phyloP scores from a whole-genome alignment of 371 early-diverging fungal genomes.

The Circinella minor region DNA sequence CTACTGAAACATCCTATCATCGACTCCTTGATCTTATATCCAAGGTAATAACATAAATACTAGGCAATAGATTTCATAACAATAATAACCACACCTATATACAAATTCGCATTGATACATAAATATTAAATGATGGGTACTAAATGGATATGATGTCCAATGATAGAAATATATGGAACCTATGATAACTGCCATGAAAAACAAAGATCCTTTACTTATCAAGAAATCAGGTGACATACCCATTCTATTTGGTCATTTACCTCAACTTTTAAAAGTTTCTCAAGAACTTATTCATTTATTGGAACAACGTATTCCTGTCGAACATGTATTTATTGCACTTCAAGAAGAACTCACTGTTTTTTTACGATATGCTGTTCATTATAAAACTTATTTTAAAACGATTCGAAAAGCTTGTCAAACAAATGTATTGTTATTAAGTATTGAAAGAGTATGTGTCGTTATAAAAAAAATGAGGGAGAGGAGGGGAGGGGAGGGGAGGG shows the following conservation, averaged over 20 bases:
- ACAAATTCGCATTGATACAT: not conserved
- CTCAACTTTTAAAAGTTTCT: constrained; percentile 32
- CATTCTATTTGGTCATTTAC: constrained; percentile 37
- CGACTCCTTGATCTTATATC: constrained; percentile 30
- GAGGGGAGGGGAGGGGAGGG: no score
- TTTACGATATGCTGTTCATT: constrained; percentile 49
- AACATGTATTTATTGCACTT: constrained; percentile 15
- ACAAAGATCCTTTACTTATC: constrained; percentile 32
- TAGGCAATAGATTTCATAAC: no score
- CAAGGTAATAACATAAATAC: not conserved
- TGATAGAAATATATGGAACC: constrained; percentile 42
- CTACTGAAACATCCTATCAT: constrained; percentile 35
- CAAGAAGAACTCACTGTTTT: constrained; percentile 37
- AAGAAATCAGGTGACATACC: constrained; percentile 37
- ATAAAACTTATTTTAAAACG: constrained; percentile 37
- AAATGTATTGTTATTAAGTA: constrained; percentile 39
- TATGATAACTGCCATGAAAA: constrained; percentile 32
- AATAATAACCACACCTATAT: no score
- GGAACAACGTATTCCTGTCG: not conserved
- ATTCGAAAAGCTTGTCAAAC: constrained; percentile 40
- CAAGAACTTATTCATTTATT: constrained; percentile 20
- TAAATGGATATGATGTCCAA: not conserved
- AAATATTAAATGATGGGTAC: not conserved
- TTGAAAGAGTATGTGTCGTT: constrained; percentile 38
- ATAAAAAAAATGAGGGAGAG: no score